These are phyloP conservation scores for Cucurbitaria berberidis DNA, from an alignment of 2,329 filamentous ascomycete genomes.

Conservation along the genomic window DNA sequence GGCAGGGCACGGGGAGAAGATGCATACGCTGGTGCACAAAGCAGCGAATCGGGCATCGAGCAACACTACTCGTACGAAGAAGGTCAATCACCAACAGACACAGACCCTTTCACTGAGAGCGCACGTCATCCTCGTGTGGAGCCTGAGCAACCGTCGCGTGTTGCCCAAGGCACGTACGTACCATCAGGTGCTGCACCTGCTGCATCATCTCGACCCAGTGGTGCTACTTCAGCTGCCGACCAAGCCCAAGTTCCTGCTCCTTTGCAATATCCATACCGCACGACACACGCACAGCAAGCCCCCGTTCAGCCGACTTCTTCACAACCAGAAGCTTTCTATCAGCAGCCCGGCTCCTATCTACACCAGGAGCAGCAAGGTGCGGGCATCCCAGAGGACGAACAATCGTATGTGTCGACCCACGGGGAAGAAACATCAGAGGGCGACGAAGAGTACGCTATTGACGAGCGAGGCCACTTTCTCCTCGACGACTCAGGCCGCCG, in stretches of 20 bases:
- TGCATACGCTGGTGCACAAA: constrained; percentile 36
- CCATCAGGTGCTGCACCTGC: constrained; percentile 36
- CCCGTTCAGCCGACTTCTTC: constrained; percentile 33
- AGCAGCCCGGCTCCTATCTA: constrained; percentile 47
- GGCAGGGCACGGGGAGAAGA: constrained; percentile 45
- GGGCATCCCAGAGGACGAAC: constrained; percentile 41
- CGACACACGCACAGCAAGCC: constrained; percentile 29
- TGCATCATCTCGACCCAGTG: constrained; percentile 25
- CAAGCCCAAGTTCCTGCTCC: constrained; percentile 35
- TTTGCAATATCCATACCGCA: constrained; percentile 29
- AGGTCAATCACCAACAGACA: constrained; percentile 61
- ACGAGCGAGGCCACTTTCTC: constrained; percentile 46
- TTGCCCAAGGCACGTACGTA: constrained; percentile 44
- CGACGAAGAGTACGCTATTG: constrained; percentile 48
- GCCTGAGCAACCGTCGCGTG: constrained; percentile 35
- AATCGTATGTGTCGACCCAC: constrained; percentile 46
- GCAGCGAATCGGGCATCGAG: constrained; percentile 44
- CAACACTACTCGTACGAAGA: constrained; percentile 59
- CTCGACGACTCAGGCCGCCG: constrained; percentile 45
- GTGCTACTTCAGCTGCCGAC: constrained; percentile 23
- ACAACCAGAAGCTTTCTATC: constrained; percentile 47
- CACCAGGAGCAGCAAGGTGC: constrained; percentile 32
- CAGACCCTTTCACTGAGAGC: constrained; percentile 67
- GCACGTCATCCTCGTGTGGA: constrained; percentile 36
- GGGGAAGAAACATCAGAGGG: constrained; percentile 43